Evolutionary conservation across 108 stramenopile genomes (phyloP), one percentile per base, ranked within the genome.

Genomic region (Nitzschia palea): DNA sequence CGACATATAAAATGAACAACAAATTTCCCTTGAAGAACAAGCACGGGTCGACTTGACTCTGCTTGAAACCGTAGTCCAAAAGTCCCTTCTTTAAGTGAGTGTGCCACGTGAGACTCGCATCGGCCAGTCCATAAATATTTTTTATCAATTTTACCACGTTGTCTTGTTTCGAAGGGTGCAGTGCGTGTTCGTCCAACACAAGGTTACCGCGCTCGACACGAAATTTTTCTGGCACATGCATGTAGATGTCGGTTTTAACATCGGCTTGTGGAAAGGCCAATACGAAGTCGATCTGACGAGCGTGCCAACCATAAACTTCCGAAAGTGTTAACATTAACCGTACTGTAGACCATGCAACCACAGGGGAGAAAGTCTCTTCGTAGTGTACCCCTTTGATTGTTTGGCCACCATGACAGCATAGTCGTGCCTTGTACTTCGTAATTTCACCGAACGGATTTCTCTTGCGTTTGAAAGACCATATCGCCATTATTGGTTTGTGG

Each of bases 401-500:
- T 44, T 72, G 62, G 28, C 62, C 68, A 2, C 74, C 74, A 28
- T 63, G 52, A 0, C 35, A 59, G 47, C 74, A 80, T 25, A 76
- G 58, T 6, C 74, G 25, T 15, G 68, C 80, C 48, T 81, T 81
- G 53, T 73, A 72, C 35, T 76, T 82, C 34, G 57, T 74, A 1
- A 73, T 54, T n/a, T 12, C 20, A 0, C 81, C 75, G 64, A 10
- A 44, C 31, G 44, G 71, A 54, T 25, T 65, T 45, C 68, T 25
- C 30, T 76, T 70, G 31, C 55, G 20, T n/a, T 42, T 40, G 31
- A 70, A 70, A 9, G 51, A 59, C 67, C 67, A 75, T n/a, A n/a
- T n/a, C n/a, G n/a, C n/a, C n/a, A n/a, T n/a, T n/a, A n/a, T n/a
- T n/a, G n/a, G n/a, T n/a, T n/a, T n/a, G n/a, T n/a, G n/a, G n/a